Conservation (phyloP, 2,329 filamentous ascomycete species). For the Ophiocordyceps camponoti-saundersi region DNA sequence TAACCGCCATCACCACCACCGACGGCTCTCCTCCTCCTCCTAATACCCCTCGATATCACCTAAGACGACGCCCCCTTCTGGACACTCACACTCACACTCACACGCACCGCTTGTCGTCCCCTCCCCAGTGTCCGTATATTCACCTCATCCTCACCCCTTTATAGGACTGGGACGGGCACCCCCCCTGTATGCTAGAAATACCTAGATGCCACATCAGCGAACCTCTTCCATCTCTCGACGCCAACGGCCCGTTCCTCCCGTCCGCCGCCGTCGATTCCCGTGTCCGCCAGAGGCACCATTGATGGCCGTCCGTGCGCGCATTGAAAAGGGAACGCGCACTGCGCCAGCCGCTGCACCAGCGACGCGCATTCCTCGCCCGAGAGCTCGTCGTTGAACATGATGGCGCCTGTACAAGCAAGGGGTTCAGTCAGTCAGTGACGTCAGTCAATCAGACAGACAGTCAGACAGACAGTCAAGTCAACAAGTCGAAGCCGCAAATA, state of each 20-base stretch:
- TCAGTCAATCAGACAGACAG: too few relatives aligned
- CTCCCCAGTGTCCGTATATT: too few relatives aligned
- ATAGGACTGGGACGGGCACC: too few relatives aligned
- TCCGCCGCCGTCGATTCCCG: conserved; percentile 16
- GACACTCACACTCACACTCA: too few relatives aligned
- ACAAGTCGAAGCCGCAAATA: neutral
- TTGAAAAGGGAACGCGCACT: conserved; percentile 60
- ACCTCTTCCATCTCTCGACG: conserved; percentile 7
- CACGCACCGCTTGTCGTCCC: too few relatives aligned
- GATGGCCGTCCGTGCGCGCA: conserved; percentile 65
- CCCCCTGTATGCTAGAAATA: neutral
- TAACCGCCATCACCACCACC: too few relatives aligned
- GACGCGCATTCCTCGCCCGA: conserved; percentile 36
- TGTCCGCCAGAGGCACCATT: conserved; percentile 43
- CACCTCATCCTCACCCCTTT: too few relatives aligned
- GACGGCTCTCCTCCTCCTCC: too few relatives aligned
- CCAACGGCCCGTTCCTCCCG: conserved; percentile 3
- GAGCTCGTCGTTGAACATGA: conserved; percentile 73
- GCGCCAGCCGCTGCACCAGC: conserved; percentile 39
- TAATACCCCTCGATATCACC: too few relatives aligned
- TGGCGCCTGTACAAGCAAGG: conserved; percentile 28
- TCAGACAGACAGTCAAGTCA: too few relatives aligned
- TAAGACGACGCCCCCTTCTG: too few relatives aligned
- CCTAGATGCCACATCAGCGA: neutral
- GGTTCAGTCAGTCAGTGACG: neutral